Evolutionary conservation across 352 stramenopile genomes (phyloP), one percentile per base, ranked within the genome.

Genomic region (Pythium diclinum): DNA sequence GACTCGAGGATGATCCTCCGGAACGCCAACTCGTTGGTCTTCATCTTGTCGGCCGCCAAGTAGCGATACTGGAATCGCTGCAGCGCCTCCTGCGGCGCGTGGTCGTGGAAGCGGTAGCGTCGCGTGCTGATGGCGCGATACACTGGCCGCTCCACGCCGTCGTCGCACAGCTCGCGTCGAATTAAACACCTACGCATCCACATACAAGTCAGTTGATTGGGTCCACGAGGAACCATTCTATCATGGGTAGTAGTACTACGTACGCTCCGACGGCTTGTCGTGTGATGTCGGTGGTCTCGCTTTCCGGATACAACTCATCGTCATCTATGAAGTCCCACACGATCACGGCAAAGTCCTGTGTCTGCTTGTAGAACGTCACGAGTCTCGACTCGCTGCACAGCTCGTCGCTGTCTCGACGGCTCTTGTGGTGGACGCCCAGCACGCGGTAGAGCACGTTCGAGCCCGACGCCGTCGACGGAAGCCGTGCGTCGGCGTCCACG

Each of bases 241-340:
- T 28, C 25, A 1, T 28, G 25, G 25, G 25, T 28, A 28, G 1
- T 4, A 21, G 1, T 7, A 16, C 47, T 25, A 54, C 19, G 1
- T 74, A 80, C 74, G 68, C 74, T 70, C 74, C 71, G 36, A 74
- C 48, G 14, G 63, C 69, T 40, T 81, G 63, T 28, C 68, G 60
- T 38, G 73, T 75, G 40, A 81, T 70, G 30, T 68, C 61, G 1
- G 71, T 76, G 33, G 40, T 46, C n/a, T 56, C 32, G 32, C 57
- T 63, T 13, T 73, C 40, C 17, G 74, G 71, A 23, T 77, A 63
- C 36, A 77, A 44, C 19, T 78, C 71, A 34, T 81, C 71, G 3
- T 44, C 57, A 48, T 81, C 74, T 6, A 78, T 61, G 34, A 61
- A 81, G 30, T 81, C 74, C 71, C 71, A 81, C 4, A 76, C 28